A percentile compares a stretch with the other conserved stretches of the same genome.
phyloP scores from a whole-genome alignment of 2,329 filamentous ascomycete species.

The Trichoderma afroharzianum region DNA sequence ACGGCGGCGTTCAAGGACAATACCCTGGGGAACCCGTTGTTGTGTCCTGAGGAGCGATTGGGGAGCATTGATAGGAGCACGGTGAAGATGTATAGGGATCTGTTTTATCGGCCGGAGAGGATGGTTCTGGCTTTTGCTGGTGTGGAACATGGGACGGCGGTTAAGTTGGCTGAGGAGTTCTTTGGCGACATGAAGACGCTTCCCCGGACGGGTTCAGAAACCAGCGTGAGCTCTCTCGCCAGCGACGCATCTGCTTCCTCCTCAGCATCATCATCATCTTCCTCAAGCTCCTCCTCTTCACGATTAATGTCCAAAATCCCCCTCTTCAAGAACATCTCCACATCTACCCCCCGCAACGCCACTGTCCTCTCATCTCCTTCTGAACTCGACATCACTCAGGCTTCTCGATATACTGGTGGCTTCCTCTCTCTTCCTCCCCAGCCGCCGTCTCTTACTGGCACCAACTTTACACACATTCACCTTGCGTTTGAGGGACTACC shows the following conservation, averaged over 20 bases:
- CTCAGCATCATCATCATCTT: constrained; percentile 21
- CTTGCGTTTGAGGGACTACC: constrained; percentile 93
- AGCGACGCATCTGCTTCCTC: constrained; percentile 33
- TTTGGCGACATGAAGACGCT: constrained; percentile 84
- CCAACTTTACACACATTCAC: constrained; percentile 86
- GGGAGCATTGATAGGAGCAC: constrained; percentile 67
- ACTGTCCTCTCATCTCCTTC: constrained; percentile 47
- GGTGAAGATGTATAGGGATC: constrained; percentile 72
- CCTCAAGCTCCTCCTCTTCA: constrained; percentile 40
- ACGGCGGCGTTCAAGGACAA: constrained; percentile 95
- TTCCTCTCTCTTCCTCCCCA: constrained; percentile 82
- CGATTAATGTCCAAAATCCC: constrained; percentile 78
- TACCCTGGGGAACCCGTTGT: constrained; percentile 86
- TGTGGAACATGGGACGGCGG: constrained; percentile 75
- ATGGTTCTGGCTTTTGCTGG: constrained; percentile 96
- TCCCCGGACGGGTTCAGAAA: constrained; percentile 57
- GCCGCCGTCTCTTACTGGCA: constrained; percentile 73
- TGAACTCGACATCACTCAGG: constrained; percentile 55
- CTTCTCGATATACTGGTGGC: constrained; percentile 87
- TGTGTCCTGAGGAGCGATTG: constrained; percentile 85
- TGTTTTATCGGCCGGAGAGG: constrained; percentile 84
- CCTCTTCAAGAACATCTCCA: constrained; percentile 85
- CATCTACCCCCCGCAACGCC: constrained; percentile 62
- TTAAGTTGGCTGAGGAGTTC: constrained; percentile 74
- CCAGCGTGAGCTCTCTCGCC: constrained; percentile 42